Evolutionary conservation across 2,329 filamentous ascomycete genomes (phyloP), one percentile per base, ranked within the genome.

Genomic region (Botrytis byssoidea): DNA sequence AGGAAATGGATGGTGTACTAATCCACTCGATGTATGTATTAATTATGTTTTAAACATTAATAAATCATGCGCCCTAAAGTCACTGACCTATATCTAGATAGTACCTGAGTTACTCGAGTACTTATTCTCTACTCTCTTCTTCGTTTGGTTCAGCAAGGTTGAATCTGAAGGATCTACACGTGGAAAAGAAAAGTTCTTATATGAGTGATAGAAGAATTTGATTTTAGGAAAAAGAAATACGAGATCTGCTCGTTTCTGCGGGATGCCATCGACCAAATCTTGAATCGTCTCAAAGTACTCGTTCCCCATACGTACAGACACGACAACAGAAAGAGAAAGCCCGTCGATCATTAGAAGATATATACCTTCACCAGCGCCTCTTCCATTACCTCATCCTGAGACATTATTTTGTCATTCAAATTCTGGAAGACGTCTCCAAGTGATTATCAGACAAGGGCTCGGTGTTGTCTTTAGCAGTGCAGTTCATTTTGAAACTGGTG

Each of bases 161-260:
- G 66, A 14, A 57, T n/a, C 66, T 22, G 10, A 42, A 57, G 35
- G 48, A 69, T 29, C 40, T 22, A 25, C 32, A 18, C 9, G 1
- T n/a, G 51, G 7, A 69, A 37, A 44, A 42, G 35, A 40, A 40
- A 67, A 48, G 55, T 57, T 37, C 35, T 46, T 42, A 10, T 29
- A 37, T 46, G 22, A 48, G 40, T 35, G 42, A 48, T n/a, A 22
- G 40, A 48, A 20, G 16, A 70, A 63, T 14, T 32, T 42, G 44
- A 55, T 48, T 70, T 70, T 73, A 51, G 74, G 65, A 73, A 71
- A 46, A 68, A 61, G 66, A 74, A 61, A 51, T 64, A 48, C 48
- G 55, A 44, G 29, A 44, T 64, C 25, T 71, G 25, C 65, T 74
- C 44, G 55, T 60, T 44, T 51, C 66, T 20, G 71, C 71, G 69